These are phyloP conservation scores for Penicillium roqueforti DNA, from an alignment of 495 filamentous ascomycete species.

Conservation along the genomic window DNA sequence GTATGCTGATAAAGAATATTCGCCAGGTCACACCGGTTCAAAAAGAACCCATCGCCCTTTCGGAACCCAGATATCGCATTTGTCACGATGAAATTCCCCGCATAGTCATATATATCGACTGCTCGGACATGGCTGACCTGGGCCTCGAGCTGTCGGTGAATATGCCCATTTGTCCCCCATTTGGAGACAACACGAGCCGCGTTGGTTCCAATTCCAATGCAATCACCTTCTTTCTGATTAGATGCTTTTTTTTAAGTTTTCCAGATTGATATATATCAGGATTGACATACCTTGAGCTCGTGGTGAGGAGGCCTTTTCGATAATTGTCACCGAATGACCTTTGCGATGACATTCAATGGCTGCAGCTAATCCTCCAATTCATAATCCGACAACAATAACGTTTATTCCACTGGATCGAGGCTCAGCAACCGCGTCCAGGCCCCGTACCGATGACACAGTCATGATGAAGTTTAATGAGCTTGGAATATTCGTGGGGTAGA, in stretches of 20 bases:
- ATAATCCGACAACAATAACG: neutral
- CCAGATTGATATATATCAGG: neutral
- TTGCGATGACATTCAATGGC: neutral
- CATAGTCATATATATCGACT: neutral
- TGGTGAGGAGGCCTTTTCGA: neutral
- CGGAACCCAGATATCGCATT: neutral
- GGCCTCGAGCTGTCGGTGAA: neutral
- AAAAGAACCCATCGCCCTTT: neutral
- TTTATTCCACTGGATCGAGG: neutral
- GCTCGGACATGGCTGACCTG: neutral
- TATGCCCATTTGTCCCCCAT: neutral
- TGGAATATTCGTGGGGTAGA: neutral
- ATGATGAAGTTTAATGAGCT: neutral
- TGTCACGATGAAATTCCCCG: neutral
- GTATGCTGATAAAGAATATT: conserved; percentile 38
- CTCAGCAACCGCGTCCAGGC: neutral
- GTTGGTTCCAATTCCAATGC: neutral
- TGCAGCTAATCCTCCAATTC: neutral
- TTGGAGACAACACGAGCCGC: neutral
- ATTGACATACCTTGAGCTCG: neutral
- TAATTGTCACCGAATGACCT: neutral
- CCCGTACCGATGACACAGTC: neutral
- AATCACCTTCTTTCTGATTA: neutral
- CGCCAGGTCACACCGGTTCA: neutral
- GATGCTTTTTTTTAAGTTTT: neutral